Evolutionary conservation across 1,139 yeast genomes (phyloP).

Genomic region (Zygosaccharomyces sapae): DNA sequence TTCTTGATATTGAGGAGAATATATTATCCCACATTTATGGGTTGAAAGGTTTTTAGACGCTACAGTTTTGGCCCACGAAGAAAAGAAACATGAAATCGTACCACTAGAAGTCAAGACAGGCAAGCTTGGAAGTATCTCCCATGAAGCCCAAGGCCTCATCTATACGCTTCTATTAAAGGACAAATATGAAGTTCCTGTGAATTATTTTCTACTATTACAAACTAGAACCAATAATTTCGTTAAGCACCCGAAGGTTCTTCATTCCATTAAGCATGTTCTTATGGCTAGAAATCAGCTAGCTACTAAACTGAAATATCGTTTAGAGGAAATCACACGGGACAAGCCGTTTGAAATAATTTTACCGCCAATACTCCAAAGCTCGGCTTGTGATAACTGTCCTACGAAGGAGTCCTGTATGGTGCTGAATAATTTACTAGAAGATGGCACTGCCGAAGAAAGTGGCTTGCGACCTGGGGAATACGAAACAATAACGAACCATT

Average conservation of each 20-base stretch:
- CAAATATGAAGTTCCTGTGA: conserved; percentile 64
- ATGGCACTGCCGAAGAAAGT: conserved; percentile 46
- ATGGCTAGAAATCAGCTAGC: conserved; percentile 72
- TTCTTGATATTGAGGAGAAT: conserved; percentile 83
- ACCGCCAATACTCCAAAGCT: conserved; percentile 56
- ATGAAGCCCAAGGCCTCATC: conserved; percentile 84
- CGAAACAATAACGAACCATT: conserved; percentile 48
- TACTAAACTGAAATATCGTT: conserved; percentile 49
- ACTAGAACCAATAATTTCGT: conserved; percentile 58
- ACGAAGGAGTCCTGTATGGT: conserved; percentile 64
- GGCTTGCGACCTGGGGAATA: conserved; percentile 49
- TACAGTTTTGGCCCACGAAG: conserved; percentile 59
- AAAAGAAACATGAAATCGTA: conserved; percentile 43
- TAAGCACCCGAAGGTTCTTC: conserved; percentile 50
- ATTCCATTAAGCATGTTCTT: conserved; percentile 58
- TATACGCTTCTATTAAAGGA: conserved; percentile 78
- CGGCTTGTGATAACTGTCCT: conserved; percentile 67
- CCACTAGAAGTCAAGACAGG: conserved; percentile 95
- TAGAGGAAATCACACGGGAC: conserved; percentile 31
- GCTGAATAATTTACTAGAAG: conserved; percentile 55
- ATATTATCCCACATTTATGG: conserved; percentile 92
- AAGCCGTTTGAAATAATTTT: conserved; percentile 34
- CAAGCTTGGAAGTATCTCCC: conserved; percentile 53
- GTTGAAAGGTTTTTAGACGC: conserved; percentile 87
- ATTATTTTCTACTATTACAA: conserved; percentile 67